A percentile compares a stretch with the other conserved stretches of the same genome.
These are phyloP conservation scores for Colletotrichum sp. DNA, from an alignment of 2,329 filamentous ascomycete genomes.

Conservation along the genomic window DNA sequence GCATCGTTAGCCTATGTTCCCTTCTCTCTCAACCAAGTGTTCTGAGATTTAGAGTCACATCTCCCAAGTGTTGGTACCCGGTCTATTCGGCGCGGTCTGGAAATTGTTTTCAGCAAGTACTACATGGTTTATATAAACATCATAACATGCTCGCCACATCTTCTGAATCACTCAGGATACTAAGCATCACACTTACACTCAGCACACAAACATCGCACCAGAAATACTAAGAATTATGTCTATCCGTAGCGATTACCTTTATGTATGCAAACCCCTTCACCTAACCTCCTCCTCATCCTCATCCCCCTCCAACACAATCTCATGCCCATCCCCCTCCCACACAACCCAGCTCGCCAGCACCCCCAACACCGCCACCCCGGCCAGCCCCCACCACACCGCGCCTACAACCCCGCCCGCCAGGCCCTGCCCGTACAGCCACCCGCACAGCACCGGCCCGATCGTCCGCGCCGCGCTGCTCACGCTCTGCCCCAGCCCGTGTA, in stretches of 20 bases:
- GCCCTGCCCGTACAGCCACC: conserved; percentile 65
- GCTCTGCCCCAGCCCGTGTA: conserved; percentile 61
- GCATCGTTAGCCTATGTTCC: no score
- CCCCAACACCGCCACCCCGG: conserved; percentile 52
- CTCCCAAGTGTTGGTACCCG: no score
- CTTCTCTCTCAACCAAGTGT: no score
- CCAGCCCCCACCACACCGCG: conserved; percentile 52
- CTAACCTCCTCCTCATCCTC: conserved; percentile 33
- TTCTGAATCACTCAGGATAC: no score
- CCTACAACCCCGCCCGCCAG: conserved; percentile 63
- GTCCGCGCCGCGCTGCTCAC: conserved; percentile 64
- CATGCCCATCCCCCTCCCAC: conserved; percentile 67
- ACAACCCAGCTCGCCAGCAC: conserved; percentile 60
- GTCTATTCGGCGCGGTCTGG: no score
- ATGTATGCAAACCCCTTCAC: neutral
- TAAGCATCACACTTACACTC: neutral
- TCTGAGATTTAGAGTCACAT: no score
- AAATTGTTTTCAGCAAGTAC: no score
- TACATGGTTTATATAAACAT: no score
- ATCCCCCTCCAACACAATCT: conserved; percentile 69
- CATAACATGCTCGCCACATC: no score
- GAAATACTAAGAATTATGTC: neutral
- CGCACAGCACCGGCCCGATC: conserved; percentile 64
- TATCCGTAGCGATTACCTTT: neutral
- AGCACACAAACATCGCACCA: neutral